Percentiles rank a stretch among this genome's conserved stretches.
Evolutionary conservation across 2,329 filamentous ascomycete species (phyloP).

Genomic region (Herpotrichia juniperi): DNA sequence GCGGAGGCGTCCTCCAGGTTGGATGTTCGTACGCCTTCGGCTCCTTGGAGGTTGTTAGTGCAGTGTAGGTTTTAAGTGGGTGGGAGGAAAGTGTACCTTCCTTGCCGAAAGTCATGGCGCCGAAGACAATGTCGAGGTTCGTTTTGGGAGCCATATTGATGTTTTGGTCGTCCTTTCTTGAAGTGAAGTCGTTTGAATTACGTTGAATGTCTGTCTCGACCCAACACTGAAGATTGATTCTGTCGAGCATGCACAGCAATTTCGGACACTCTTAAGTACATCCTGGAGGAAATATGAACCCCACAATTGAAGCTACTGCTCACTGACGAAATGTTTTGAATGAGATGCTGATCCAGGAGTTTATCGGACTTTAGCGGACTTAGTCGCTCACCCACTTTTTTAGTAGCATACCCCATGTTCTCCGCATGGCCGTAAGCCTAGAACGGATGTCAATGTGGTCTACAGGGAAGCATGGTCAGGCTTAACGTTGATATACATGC

Average conservation of each 20-base stretch:
- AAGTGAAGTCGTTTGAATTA: no score
- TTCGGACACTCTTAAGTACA: no score
- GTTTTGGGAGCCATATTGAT: constrained; percentile 19
- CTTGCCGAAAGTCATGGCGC: constrained; percentile 48
- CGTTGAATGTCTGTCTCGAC: no score
- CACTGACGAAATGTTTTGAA: background rate
- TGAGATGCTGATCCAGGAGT: background rate
- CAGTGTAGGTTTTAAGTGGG: background rate
- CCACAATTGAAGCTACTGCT: no score
- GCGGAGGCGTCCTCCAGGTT: constrained; percentile 19
- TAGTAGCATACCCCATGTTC: background rate
- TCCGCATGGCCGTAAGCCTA: background rate
- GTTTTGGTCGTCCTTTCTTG: background rate
- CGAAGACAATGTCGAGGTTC: constrained; percentile 38
- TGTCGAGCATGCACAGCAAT: no score
- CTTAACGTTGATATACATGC: background rate
- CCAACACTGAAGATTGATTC: no score
- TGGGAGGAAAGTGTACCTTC: constrained; percentile 23
- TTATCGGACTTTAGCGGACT: constrained; percentile 11
- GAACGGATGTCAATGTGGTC: background rate
- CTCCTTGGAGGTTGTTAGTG: constrained; percentile 12
- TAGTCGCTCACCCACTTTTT: background rate
- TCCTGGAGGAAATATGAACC: no score
- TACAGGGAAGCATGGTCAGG: background rate
- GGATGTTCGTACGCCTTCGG: constrained; percentile 25